Conservation (phyloP, 306 rosid genomes). For the Alnus rubra region DNA sequence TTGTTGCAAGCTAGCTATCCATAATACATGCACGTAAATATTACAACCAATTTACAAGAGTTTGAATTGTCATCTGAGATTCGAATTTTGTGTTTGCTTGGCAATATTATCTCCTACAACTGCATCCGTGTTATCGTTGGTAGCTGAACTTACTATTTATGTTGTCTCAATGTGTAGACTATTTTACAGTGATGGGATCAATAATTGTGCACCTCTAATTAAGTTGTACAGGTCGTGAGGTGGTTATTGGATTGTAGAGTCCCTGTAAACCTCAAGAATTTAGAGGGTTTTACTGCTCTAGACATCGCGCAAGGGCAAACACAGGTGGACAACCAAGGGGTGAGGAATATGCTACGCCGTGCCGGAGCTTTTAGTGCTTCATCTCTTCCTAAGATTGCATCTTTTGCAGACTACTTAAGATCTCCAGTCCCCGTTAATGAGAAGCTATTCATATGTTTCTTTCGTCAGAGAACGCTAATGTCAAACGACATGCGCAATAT, state of each 20-base stretch:
- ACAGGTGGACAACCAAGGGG: neutral
- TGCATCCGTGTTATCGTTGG: no score
- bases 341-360: slow-evolving; percentile 6
- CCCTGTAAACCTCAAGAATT: no score
- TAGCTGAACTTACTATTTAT: no score
- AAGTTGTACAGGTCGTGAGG: neutral
- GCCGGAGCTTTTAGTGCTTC: neutral
- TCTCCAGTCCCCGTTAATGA: neutral
- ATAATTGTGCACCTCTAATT: neutral
- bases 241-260: neutral
- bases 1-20: no score
- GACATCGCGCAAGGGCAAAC: neutral
- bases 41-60: no score
- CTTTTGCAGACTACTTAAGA: neutral
- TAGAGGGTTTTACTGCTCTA: neutral
- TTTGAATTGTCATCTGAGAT: no score
- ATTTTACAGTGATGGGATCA: no score
- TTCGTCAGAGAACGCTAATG: neutral
- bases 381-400: neutral
- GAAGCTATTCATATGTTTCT: neutral
- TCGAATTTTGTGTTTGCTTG: no score
- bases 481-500: neutral
- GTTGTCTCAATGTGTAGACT: no score
- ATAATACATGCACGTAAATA: no score
- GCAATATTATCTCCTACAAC: no score